phyloP scores from a whole-genome alignment of 1,284 basidiomycete species.

The Puccinia novopanici region DNA sequence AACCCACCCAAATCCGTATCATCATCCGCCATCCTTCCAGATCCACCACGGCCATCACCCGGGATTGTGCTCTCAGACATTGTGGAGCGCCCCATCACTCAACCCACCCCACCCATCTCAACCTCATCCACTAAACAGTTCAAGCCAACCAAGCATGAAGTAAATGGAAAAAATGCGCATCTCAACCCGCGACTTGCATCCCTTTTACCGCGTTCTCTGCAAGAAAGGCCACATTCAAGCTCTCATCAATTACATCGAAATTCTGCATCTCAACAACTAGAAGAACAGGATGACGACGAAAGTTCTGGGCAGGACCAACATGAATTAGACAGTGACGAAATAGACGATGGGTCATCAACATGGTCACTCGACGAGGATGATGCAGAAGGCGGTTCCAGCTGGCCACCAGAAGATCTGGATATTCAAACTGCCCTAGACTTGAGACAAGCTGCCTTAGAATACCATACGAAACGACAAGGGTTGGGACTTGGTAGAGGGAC shows the following conservation, averaged over 20 bases:
- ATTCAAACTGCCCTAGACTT: slow-evolving; percentile 45
- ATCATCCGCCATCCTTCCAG: background rate
- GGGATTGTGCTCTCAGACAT: slow-evolving; percentile 40
- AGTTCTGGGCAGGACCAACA: background rate
- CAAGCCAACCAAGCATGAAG: background rate
- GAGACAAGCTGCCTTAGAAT: slow-evolving; percentile 43
- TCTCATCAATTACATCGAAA: background rate
- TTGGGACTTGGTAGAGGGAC: slow-evolving; percentile 42
- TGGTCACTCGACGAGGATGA: slow-evolving; percentile 35
- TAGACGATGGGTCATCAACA: slow-evolving; percentile 16
- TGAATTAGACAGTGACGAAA: slow-evolving; percentile 24
- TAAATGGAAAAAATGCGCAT: slow-evolving; percentile 45
- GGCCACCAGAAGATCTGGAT: slow-evolving; percentile 40
- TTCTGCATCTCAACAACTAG: background rate
- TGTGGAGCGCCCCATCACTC: slow-evolving; percentile 22
- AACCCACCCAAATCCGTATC: background rate
- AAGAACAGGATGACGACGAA: slow-evolving; percentile 17
- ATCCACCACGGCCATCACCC: background rate
- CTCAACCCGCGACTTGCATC: slow-evolving; percentile 35
- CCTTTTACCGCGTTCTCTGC: slow-evolving; percentile 35
- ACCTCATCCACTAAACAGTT: background rate
- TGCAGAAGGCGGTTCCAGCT: slow-evolving; percentile 17
- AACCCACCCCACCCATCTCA: background rate
- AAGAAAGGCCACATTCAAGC: background rate
- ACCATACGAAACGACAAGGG: slow-evolving; percentile 48